phyloP scores from a whole-genome alignment of 2,329 filamentous ascomycete species.

The Pseudogymnoascus destructans region DNA sequence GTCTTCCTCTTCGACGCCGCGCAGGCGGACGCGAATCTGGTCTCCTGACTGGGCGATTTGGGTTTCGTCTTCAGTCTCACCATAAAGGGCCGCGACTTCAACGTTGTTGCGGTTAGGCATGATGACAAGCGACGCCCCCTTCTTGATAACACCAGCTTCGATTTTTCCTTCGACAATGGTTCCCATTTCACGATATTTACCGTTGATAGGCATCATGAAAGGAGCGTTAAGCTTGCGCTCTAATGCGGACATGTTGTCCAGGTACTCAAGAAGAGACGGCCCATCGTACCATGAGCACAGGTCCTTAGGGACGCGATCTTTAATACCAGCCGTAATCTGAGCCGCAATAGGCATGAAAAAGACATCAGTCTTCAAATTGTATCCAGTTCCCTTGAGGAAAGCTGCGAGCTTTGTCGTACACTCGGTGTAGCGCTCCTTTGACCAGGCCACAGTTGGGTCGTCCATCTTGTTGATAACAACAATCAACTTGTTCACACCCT shows the following conservation, averaged over 20 bases:
- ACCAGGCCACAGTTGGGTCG: constrained; percentile 92
- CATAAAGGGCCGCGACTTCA: constrained; percentile 74
- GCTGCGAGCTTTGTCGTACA: constrained; percentile 77
- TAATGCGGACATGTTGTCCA: constrained; percentile 84
- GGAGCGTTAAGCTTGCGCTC: constrained; percentile 95
- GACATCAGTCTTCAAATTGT: constrained; percentile 87
- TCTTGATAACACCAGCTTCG: constrained; percentile 87
- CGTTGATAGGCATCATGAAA: constrained; percentile 97
- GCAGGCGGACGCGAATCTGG: constrained; percentile 81
- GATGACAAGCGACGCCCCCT: constrained; percentile 73
- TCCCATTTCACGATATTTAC: constrained; percentile 94
- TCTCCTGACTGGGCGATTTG: constrained; percentile 75
- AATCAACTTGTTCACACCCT: constrained; percentile 92
- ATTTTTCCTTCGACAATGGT: constrained; percentile 98
- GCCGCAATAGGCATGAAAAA: constrained; percentile 95
- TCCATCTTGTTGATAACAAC: constrained; percentile 99
- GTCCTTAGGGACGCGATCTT: constrained; percentile 68
- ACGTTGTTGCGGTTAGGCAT: constrained; percentile 88
- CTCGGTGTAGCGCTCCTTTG: constrained; percentile 80
- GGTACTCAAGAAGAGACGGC: constrained; percentile 83
- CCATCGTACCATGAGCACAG: constrained; percentile 74
- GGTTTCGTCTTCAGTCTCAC: constrained; percentile 92
- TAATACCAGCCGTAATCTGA: constrained; percentile 75
- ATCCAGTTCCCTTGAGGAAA: constrained; percentile 86
- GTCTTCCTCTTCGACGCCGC: constrained; percentile 95